These are phyloP conservation scores for Colletotrichum tropicale DNA, from an alignment of 2,329 filamentous ascomycete species.

Conservation along the genomic window DNA sequence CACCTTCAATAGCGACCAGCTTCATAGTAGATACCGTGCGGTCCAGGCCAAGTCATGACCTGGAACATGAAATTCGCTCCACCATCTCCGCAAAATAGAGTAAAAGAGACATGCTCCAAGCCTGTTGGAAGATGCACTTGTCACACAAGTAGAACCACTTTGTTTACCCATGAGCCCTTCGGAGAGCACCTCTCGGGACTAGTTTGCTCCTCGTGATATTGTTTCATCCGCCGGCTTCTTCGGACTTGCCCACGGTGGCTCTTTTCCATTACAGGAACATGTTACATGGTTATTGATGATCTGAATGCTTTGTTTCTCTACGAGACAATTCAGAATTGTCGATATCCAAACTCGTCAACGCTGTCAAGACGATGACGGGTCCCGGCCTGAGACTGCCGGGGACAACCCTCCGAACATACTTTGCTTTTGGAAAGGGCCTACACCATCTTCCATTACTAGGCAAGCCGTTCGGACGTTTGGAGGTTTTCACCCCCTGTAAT, in stretches of 20 bases:
- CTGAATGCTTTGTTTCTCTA: background rate
- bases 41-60: background rate
- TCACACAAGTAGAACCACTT: background rate
- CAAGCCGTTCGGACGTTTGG: background rate
- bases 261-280: background rate
- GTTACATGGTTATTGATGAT: background rate
- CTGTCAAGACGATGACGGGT: background rate
- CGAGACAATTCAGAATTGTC: background rate
- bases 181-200: background rate
- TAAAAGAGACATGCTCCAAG: background rate
- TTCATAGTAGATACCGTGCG: background rate
- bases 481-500: no score
- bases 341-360: background rate
- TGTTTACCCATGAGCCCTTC: background rate
- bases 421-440: background rate
- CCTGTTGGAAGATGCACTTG: background rate
- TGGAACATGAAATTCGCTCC: background rate
- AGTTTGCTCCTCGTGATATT: background rate
- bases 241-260: background rate
- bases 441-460: background rate
- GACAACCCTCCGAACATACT: background rate
- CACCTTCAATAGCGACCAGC: background rate
- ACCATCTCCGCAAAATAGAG: background rate
- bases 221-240: background rate
- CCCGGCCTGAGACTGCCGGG: background rate